Conservation (phyloP, 331 rosid genomes). For the Quercus lobata region DNA sequence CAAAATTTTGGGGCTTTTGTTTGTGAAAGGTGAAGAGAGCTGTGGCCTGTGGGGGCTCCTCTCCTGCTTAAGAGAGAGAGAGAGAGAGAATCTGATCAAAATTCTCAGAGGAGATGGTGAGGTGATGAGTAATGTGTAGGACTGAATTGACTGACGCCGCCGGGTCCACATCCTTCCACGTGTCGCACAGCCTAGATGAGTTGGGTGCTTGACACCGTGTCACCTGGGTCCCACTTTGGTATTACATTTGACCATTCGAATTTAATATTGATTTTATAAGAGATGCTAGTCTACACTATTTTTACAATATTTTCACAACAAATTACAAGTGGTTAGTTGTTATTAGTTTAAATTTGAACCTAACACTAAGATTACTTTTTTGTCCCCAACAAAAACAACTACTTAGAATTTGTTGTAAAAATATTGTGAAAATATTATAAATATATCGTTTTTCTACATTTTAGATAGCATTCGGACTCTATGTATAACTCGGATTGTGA, state of each 20-base stretch:
- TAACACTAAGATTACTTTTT: no score
- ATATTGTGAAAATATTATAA: no score
- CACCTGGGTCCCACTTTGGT: background rate
- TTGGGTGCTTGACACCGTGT: background rate
- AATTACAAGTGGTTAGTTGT: no score
- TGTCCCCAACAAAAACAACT: accelerated
- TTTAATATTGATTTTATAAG: no score
- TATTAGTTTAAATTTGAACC: no score
- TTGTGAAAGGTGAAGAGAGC: background rate
- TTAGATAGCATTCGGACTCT: no score
- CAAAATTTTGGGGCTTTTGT: background rate
- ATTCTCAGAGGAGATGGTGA: background rate
- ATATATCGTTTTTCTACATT: no score
- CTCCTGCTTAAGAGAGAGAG: background rate
- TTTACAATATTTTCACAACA: no score
- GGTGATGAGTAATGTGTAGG: background rate
- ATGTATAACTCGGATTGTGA: no score
- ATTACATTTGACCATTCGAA: no score
- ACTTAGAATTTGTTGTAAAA: no score
- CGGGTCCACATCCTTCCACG: constrained; percentile 29
- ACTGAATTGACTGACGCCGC: constrained; percentile 16
- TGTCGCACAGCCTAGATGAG: background rate
- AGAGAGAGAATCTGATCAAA: background rate
- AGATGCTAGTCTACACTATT: no score
- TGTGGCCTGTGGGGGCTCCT: background rate